A percentile compares a stretch with the other conserved stretches of the same genome.
Evolutionary conservation across 1,284 basidiomycete genomes (phyloP).

Genomic region (Acaromyces ingoldii): DNA sequence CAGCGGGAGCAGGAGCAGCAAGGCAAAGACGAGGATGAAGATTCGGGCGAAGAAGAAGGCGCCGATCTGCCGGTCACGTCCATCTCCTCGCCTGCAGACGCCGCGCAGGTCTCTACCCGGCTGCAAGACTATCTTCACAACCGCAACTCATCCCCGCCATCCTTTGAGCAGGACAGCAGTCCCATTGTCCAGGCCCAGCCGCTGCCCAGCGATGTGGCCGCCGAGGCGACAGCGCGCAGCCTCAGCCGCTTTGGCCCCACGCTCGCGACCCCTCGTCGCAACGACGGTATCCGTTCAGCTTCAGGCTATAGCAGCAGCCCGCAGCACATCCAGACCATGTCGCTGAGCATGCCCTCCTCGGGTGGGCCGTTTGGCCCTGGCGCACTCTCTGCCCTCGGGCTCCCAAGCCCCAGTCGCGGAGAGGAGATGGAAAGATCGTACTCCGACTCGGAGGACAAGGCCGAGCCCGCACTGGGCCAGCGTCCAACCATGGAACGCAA

Average conservation of each 20-base stretch:
- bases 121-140: slow-evolving; percentile 31
- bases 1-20: slow-evolving; percentile 19
- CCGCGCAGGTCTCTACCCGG: slow-evolving; percentile 26
- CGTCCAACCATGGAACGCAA: slow-evolving; percentile 5
- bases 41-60: not conserved
- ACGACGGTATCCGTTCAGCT: not conserved
- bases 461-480: slow-evolving; percentile 2
- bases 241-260: not conserved
- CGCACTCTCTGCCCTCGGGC: slow-evolving; percentile 30
- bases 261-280: too few relatives aligned
- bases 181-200: not conserved
- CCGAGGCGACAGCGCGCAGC: not conserved
- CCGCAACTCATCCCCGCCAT: slow-evolving; percentile 7
- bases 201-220: not conserved
- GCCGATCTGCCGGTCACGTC: slow-evolving; percentile 8
- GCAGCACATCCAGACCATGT: slow-evolving; percentile 21
- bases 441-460: not conserved
- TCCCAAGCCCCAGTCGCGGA: slow-evolving; percentile 6
- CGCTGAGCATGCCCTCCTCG: slow-evolving; percentile 30
- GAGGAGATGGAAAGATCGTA: not conserved
- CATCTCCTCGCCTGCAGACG: slow-evolving; percentile 33
- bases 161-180: not conserved
- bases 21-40: slow-evolving; percentile 7
- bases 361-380: slow-evolving; percentile 34
- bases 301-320: not conserved